Evolutionary conservation across 139 green algal genomes (phyloP).

Genomic region (Trebouxia sp.): DNA sequence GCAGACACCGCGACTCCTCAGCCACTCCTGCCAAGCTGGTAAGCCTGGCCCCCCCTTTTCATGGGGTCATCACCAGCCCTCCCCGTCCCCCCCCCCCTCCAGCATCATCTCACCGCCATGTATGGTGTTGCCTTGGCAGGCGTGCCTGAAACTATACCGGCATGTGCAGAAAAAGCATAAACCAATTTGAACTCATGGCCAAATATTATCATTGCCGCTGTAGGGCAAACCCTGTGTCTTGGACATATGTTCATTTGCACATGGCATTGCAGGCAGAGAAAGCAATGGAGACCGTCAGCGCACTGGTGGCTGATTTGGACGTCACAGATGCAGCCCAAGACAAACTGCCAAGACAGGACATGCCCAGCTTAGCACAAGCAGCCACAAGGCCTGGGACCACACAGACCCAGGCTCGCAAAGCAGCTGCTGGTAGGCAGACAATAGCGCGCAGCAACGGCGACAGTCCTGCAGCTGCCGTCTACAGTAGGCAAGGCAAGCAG

Average conservation of each 20-base stretch:
- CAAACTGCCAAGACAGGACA: neutral
- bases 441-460: neutral
- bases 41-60: neutral
- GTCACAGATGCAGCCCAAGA: neutral
- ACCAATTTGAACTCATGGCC: too few relatives aligned
- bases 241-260: too few relatives aligned
- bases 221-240: too few relatives aligned
- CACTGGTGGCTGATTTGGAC: neutral
- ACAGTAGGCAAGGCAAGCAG: neutral
- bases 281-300: slow-evolving; percentile 3
- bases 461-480: neutral
- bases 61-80: too few relatives aligned
- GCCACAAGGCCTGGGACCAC: neutral
- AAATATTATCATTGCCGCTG: too few relatives aligned
- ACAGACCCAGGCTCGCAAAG: neutral
- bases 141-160: too few relatives aligned
- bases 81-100: too few relatives aligned
- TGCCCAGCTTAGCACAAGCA: neutral
- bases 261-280: neutral
- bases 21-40: slow-evolving; percentile 14
- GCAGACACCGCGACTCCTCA: neutral
- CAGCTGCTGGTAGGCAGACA: neutral
- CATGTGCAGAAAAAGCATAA: too few relatives aligned
- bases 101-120: too few relatives aligned
- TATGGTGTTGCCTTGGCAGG: too few relatives aligned